These are phyloP conservation scores for Biscutella laevigata DNA, from an alignment of 441 rosid species.

Conservation along the genomic window DNA sequence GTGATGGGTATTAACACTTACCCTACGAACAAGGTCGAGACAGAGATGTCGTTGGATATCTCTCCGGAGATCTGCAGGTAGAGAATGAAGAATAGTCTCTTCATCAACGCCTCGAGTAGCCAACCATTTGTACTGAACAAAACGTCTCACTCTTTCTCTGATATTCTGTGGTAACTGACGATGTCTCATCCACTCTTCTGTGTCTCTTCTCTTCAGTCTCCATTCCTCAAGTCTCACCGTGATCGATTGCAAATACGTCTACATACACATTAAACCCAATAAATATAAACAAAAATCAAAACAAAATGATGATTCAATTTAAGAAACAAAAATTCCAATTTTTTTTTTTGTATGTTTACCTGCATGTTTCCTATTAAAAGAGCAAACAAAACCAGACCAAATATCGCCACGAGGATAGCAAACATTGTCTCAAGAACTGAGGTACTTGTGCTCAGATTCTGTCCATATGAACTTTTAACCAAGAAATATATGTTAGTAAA, in stretches of 20 bases:
- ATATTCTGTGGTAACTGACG: slow-evolving; percentile 70
- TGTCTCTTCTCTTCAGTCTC: slow-evolving; percentile 82
- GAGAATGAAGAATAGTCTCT: slow-evolving; percentile 58
- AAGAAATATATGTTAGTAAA: neutral
- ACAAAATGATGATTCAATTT: too few relatives aligned
- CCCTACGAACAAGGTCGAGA: slow-evolving; percentile 86
- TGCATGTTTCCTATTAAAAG: slow-evolving; percentile 94
- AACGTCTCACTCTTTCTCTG: slow-evolving; percentile 52
- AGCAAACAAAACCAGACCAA: slow-evolving; percentile 82
- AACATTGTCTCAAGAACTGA: slow-evolving; percentile 72
- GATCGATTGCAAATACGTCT: slow-evolving; percentile 92
- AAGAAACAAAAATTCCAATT: too few relatives aligned
- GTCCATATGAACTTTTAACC: slow-evolving; percentile 68
- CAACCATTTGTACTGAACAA: slow-evolving; percentile 82
- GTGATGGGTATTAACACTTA: too few relatives aligned
- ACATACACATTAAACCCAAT: neutral
- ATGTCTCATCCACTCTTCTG: slow-evolving; percentile 96
- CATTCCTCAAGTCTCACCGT: slow-evolving; percentile 90
- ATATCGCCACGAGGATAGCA: slow-evolving; percentile 67
- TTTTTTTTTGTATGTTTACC: too few relatives aligned
- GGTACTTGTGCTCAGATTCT: slow-evolving; percentile 53
- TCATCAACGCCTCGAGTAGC: slow-evolving; percentile 86
- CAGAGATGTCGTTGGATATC: slow-evolving; percentile 86
- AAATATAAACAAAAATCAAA: neutral
- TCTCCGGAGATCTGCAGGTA: slow-evolving; percentile 72